These are phyloP conservation scores for Kodamaea suecica DNA, from an alignment of 1,139 yeast genomes.

Conservation along the genomic window DNA sequence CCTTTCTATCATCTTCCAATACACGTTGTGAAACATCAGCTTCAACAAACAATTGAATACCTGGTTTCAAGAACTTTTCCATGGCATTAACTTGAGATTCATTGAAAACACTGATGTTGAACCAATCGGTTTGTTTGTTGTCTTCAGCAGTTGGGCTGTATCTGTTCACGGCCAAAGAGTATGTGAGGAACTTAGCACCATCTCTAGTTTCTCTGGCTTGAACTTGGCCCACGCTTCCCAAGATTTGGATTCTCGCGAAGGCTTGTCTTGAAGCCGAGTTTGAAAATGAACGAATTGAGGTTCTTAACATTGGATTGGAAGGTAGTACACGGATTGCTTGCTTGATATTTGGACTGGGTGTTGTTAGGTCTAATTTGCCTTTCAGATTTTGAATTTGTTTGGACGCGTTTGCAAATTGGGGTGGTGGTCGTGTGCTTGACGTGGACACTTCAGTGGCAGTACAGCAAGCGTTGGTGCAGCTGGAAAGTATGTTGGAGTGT, in stretches of 20 bases:
- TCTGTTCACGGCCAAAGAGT: conserved; percentile 45
- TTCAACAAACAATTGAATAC: conserved; percentile 43
- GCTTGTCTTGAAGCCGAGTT: conserved; percentile 29
- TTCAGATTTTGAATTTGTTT: too few relatives aligned
- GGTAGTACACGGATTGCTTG: too few relatives aligned
- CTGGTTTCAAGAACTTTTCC: conserved; percentile 40
- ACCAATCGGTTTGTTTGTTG: conserved; percentile 40
- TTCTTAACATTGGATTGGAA: conserved; percentile 36
- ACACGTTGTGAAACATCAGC: conserved; percentile 38
- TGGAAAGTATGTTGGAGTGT: too few relatives aligned
- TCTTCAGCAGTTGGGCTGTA: conserved; percentile 32
- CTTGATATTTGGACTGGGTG: too few relatives aligned
- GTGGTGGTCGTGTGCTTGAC: too few relatives aligned
- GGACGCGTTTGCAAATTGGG: too few relatives aligned
- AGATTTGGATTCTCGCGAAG: conserved; percentile 43
- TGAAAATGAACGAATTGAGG: conserved; percentile 35
- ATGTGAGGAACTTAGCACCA: conserved; percentile 38
- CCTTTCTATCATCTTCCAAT: conserved; percentile 32
- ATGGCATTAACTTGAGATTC: conserved; percentile 38
- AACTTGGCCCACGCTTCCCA: conserved; percentile 43
- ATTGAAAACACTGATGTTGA: conserved; percentile 40
- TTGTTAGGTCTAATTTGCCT: too few relatives aligned
- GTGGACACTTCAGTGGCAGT: too few relatives aligned
- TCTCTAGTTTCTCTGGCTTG: conserved; percentile 37
- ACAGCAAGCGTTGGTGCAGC: too few relatives aligned